Conservation (phyloP, 495 filamentous ascomycete genomes). For the Hypomontagnella monticulosa region DNA sequence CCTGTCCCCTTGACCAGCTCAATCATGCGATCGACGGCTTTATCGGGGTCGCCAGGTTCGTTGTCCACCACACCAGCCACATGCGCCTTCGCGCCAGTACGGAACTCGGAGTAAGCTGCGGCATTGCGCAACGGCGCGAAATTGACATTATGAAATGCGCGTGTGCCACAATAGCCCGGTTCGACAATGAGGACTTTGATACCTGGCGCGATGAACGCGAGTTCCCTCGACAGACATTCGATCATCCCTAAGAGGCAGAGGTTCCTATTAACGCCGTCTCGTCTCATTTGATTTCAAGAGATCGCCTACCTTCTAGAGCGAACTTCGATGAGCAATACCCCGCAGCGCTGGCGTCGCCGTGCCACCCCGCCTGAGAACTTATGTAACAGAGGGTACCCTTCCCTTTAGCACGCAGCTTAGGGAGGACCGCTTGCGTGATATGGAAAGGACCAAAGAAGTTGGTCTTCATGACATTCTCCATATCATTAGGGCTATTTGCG, state of each 20-base stretch:
- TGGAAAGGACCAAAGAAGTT: conserved; percentile 61
- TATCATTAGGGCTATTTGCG: conserved; percentile 43
- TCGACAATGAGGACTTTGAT: conserved; percentile 10
- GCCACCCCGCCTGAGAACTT: conserved; percentile 59
- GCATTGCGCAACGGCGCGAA: conserved; percentile 17
- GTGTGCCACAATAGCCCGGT: conserved; percentile 23
- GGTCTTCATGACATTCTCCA: conserved; percentile 54
- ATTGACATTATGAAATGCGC: conserved; percentile 22
- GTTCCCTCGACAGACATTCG: conserved; percentile 17
- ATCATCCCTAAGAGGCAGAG: background rate
- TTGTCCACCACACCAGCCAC: conserved; percentile 27
- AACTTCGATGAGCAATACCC: conserved; percentile 92
- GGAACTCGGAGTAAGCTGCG: conserved; percentile 12
- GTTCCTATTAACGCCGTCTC: too few species aligned
- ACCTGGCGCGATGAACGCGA: conserved; percentile 5
- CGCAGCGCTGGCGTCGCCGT: conserved; percentile 51
- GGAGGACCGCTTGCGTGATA: conserved; percentile 56
- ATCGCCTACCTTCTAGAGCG: conserved; percentile 76
- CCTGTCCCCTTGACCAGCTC: conserved; percentile 53
- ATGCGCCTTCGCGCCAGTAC: background rate
- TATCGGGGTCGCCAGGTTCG: conserved; percentile 52
- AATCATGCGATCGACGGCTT: conserved; percentile 48
- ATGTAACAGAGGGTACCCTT: conserved; percentile 62
- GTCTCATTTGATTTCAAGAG: background rate
- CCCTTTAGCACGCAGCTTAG: conserved; percentile 54